These are phyloP conservation scores for Heterobasidion occidentale DNA, from an alignment of 1,284 basidiomycete genomes.

Conservation along the genomic window DNA sequence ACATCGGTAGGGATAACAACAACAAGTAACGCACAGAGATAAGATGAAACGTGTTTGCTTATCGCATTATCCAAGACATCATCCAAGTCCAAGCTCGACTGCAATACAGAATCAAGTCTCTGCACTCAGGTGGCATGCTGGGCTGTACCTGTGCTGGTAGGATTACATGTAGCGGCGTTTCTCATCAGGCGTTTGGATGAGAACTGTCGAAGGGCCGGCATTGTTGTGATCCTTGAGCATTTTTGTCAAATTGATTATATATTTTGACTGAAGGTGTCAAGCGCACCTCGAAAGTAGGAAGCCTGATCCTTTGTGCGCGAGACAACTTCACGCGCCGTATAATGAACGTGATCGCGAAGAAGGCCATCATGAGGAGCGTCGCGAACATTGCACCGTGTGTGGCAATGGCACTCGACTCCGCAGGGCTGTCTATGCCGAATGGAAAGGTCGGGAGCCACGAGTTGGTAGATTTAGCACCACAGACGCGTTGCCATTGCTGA, in stretches of 20 bases:
- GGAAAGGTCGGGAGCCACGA: slow-evolving; percentile 5
- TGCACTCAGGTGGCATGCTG: too few species aligned
- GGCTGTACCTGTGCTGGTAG: too few species aligned
- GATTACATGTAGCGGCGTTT: too few species aligned
- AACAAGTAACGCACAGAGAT: too few species aligned
- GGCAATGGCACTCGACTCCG: slow-evolving; percentile 1
- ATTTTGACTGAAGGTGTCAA: not conserved
- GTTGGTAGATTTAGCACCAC: slow-evolving; percentile 22
- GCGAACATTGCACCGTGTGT: slow-evolving; percentile 11
- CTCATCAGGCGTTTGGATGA: too few species aligned
- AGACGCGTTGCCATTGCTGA: slow-evolving; percentile 58
- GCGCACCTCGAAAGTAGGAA: slow-evolving; percentile 6
- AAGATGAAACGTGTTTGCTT: too few species aligned
- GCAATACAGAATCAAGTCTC: too few species aligned
- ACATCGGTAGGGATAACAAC: not conserved
- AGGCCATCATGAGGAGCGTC: slow-evolving; percentile 9
- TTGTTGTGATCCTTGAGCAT: too few species aligned
- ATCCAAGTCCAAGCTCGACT: too few species aligned
- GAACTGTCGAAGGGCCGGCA: too few species aligned
- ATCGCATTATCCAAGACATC: too few species aligned
- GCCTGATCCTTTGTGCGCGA: slow-evolving; percentile 6
- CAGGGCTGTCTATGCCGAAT: not conserved
- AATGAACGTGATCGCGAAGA: slow-evolving; percentile 1
- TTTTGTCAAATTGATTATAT: too few species aligned
- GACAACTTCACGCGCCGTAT: slow-evolving; percentile 7